Evolutionary conservation across 1,284 basidiomycete genomes (phyloP).

Genomic region (Erythrobasidium hasegawianum): DNA sequence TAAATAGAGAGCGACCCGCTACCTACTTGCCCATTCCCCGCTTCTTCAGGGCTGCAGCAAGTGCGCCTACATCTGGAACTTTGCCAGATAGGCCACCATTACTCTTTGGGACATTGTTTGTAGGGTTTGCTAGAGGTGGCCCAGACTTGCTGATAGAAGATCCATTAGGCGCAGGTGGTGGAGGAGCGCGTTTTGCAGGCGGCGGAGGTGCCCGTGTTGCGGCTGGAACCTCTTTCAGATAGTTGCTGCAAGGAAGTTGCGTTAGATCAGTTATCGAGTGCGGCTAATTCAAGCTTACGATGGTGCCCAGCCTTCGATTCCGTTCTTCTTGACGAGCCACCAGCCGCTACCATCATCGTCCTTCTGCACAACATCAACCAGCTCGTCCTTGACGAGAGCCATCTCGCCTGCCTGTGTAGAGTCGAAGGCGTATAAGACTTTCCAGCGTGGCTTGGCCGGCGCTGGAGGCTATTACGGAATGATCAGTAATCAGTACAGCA

Average conservation of each 20-base stretch:
- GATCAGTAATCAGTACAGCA: neutral
- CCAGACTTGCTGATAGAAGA: conserved; percentile 4
- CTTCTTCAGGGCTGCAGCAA: conserved; percentile 2
- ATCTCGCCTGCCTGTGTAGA: conserved; percentile 85
- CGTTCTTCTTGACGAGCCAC: conserved; percentile 91
- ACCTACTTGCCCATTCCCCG: neutral
- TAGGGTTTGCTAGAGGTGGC: conserved; percentile 38
- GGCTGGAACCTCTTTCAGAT: conserved; percentile 23
- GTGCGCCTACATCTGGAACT: neutral
- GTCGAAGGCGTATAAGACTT: conserved; percentile 71
- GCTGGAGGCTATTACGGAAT: conserved; percentile 24
- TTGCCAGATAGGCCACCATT: neutral
- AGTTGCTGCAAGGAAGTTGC: neutral
- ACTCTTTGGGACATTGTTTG: neutral
- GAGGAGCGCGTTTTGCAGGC: conserved; percentile 35
- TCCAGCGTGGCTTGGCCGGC: conserved; percentile 45
- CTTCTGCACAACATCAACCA: conserved; percentile 88
- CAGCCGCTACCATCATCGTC: conserved; percentile 71
- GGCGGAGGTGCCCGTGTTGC: conserved; percentile 21
- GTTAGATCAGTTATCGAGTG: conserved; percentile 28
- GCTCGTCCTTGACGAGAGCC: conserved; percentile 80
- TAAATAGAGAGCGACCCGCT: too few relatives aligned
- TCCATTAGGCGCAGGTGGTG: conserved; percentile 27
- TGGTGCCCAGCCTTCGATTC: conserved; percentile 88
- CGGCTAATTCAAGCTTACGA: conserved; percentile 56